Evolutionary conservation across 1,284 basidiomycete genomes (phyloP).

Genomic region (Austroboletus novae-zelandiae): DNA sequence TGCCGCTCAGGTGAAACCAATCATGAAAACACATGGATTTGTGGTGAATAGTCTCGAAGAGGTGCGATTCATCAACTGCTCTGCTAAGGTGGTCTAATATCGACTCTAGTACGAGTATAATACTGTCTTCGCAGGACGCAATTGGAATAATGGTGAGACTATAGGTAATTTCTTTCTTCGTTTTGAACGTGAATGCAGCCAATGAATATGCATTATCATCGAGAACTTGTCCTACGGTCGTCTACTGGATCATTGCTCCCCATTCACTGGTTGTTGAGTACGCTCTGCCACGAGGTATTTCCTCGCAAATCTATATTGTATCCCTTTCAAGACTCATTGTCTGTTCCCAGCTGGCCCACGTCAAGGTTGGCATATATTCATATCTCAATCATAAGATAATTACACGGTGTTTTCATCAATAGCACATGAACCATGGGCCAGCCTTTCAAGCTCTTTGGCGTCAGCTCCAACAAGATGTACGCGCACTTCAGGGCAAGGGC

Average conservation of each 20-base stretch:
- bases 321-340: slow-evolving; percentile 3
- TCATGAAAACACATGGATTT: slow-evolving; percentile 79
- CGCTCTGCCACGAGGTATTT: slow-evolving; percentile 77
- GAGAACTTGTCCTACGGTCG: slow-evolving; percentile 71
- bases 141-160: slow-evolving; percentile 78
- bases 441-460: slow-evolving; percentile 72
- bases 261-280: slow-evolving; percentile 68
- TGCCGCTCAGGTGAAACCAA: slow-evolving; percentile 75
- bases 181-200: not conserved
- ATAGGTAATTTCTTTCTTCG: slow-evolving; percentile 46
- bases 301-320: not conserved
- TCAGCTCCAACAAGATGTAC: slow-evolving; percentile 61
- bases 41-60: slow-evolving; percentile 76
- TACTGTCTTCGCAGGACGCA: slow-evolving; percentile 71
- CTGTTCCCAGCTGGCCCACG: slow-evolving; percentile 63
- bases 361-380: slow-evolving; percentile 49
- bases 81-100: slow-evolving; percentile 7
- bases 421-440: slow-evolving; percentile 79
- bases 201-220: not conserved
- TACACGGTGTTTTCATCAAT: slow-evolving; percentile 1
- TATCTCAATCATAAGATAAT: not conserved
- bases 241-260: slow-evolving; percentile 58
- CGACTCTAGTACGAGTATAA: slow-evolving; percentile 66
- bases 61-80: slow-evolving; percentile 39
- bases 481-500: slow-evolving; percentile 62